These are phyloP conservation scores for Hypoxylon sp. DNA, from an alignment of 2,329 filamentous ascomycete species.

Conservation along the genomic window DNA sequence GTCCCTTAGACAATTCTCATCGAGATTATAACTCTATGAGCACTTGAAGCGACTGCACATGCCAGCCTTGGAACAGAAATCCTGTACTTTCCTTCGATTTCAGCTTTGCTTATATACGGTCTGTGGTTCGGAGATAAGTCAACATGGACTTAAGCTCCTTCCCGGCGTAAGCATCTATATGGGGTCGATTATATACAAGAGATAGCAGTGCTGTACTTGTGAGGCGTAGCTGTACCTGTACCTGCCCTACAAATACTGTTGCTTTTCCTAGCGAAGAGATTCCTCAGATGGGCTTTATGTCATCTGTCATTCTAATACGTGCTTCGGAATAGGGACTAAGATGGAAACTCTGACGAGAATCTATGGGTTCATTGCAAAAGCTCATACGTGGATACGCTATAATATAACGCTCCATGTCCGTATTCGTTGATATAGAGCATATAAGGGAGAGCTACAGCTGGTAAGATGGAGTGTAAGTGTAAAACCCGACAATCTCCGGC, in stretches of 20 bases:
- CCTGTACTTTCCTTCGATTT: neutral
- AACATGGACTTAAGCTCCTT: constrained; percentile 3
- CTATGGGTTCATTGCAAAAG: neutral
- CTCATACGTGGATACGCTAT: neutral
- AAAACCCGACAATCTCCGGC: constrained; percentile 5
- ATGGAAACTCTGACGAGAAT: neutral
- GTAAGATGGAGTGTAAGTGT: too few species aligned
- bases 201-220: neutral
- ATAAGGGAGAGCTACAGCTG: too few species aligned
- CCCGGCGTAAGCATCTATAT: neutral
- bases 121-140: constrained; percentile 7
- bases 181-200: neutral
- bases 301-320: neutral
- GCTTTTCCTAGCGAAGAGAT: neutral
- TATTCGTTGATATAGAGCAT: neutral
- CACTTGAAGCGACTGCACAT: neutral
- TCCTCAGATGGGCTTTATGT: neutral
- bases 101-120: neutral
- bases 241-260: neutral
- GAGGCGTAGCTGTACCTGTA: too few species aligned
- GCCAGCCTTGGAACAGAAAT: neutral
- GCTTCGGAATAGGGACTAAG: neutral
- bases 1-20: neutral
- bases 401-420: neutral
- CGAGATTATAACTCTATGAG: neutral